A percentile compares a stretch with the other conserved stretches of the same genome.
Evolutionary conservation across 2,329 filamentous ascomycete species (phyloP).

Genomic region (Monilinia vaccinii-corymbosi): DNA sequence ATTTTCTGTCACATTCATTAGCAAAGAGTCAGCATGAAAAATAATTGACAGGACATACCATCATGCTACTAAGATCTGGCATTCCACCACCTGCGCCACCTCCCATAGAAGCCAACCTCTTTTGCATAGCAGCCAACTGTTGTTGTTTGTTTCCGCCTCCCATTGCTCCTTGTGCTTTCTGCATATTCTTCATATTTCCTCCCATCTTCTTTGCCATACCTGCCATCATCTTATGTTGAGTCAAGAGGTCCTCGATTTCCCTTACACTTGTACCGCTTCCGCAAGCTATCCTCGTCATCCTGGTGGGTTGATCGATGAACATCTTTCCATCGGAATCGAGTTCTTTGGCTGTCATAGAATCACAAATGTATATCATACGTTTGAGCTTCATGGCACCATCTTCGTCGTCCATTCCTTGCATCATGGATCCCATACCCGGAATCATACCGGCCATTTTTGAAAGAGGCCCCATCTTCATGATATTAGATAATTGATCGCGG

Average conservation of each 20-base stretch:
- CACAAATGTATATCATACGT: conserved; percentile 98
- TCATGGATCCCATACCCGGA: conserved; percentile 85
- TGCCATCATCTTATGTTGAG: conserved; percentile 97
- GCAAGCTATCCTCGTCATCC: conserved; percentile 84
- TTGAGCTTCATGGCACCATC: conserved; percentile 90
- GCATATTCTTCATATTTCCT: conserved; percentile 96
- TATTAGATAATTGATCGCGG: conserved; percentile 89
- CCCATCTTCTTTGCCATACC: conserved; percentile 99
- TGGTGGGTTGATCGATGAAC: conserved; percentile 82
- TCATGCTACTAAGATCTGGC: conserved; percentile 77
- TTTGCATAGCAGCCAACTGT: conserved; percentile 96
- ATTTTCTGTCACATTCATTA: conserved; percentile 47
- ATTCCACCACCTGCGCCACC: conserved; percentile 57
- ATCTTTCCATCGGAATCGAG: conserved; percentile 92
- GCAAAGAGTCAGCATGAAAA: neutral
- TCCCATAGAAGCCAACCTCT: conserved; percentile 87
- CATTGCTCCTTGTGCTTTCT: conserved; percentile 84
- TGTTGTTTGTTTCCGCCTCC: conserved; percentile 84
- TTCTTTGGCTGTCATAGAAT: conserved; percentile 95
- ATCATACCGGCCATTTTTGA: conserved; percentile 99
- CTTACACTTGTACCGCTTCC: conserved; percentile 85
- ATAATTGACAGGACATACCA: conserved; percentile 32
- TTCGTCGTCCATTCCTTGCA: conserved; percentile 94
- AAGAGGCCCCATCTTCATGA: conserved; percentile 99
- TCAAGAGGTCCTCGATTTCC: conserved; percentile 94